Conservation (phyloP, 2,329 filamentous ascomycete species). For the Cercospora citrullina region DNA sequence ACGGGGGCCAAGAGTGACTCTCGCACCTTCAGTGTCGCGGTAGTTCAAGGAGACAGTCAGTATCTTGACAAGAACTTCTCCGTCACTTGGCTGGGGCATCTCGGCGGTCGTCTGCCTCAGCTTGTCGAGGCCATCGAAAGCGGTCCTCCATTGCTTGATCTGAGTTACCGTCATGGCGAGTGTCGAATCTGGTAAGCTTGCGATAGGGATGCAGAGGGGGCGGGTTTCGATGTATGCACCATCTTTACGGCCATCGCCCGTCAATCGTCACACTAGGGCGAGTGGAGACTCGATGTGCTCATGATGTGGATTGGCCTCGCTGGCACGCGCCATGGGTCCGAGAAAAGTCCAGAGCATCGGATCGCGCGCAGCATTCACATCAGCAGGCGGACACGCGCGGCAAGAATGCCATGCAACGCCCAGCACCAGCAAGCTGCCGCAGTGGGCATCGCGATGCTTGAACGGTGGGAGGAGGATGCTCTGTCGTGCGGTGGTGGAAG, state of each 20-base stretch:
- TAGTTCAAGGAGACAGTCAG: conserved; percentile 57
- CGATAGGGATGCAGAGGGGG: neutral
- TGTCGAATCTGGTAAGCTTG: neutral
- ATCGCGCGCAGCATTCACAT: neutral
- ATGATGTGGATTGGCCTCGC: neutral
- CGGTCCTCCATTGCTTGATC: conserved; percentile 42
- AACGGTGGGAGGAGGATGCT: neutral
- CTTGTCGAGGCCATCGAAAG: conserved; percentile 47
- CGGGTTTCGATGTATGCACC: neutral
- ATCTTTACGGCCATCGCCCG: neutral
- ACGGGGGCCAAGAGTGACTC: no score
- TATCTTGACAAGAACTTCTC: conserved; percentile 54
- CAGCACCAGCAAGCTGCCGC: neutral
- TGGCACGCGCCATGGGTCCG: neutral
- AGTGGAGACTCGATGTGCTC: neutral
- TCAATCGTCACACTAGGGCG: neutral
- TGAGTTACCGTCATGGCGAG: conserved; percentile 8
- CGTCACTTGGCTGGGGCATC: conserved; percentile 40
- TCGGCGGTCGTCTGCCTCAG: conserved; percentile 40
- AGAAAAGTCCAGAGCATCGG: neutral
- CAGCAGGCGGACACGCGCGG: neutral
- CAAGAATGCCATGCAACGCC: neutral
- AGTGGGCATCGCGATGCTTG: neutral
- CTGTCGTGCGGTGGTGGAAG: neutral
- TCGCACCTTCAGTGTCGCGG: conserved; percentile 50